These are phyloP conservation scores for Chaetoceros muelleri DNA, from an alignment of 108 stramenopile species.

Conservation along the genomic window DNA sequence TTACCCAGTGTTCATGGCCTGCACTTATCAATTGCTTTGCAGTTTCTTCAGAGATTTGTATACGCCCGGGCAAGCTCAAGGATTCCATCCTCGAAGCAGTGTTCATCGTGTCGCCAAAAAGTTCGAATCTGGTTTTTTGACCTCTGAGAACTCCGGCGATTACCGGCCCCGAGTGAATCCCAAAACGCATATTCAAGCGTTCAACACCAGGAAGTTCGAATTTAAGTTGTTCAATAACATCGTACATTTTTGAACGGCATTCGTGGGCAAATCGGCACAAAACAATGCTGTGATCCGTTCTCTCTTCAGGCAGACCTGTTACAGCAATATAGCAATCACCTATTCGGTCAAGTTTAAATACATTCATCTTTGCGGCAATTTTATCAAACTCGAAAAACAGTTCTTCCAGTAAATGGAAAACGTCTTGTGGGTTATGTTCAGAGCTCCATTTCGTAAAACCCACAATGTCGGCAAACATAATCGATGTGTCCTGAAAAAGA, in stretches of 20 bases:
- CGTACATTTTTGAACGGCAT: constrained; percentile 32
- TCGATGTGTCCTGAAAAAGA: constrained; percentile 48
- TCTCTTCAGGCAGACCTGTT: constrained; percentile 14
- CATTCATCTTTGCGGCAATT: constrained; percentile 24
- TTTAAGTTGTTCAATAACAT: constrained; percentile 12
- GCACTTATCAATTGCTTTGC: constrained; percentile 27
- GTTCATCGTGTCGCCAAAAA: constrained; percentile 71
- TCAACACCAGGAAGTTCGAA: constrained; percentile 19
- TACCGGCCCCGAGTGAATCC: constrained; percentile 47
- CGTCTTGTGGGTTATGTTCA: constrained; percentile 33
- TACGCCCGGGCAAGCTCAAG: constrained; percentile 25
- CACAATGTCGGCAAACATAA: constrained; percentile 59
- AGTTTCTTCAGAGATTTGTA: constrained; percentile 42
- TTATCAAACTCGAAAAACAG: constrained; percentile 46
- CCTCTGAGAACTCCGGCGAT: constrained; percentile 53
- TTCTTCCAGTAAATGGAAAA: constrained; percentile 45
- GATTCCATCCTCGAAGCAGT: constrained; percentile 50
- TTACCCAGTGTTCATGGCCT: constrained; percentile 39
- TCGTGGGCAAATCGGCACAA: constrained; percentile 37
- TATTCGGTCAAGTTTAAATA: constrained; percentile 42
- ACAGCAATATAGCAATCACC: constrained; percentile 61
- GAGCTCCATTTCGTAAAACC: constrained; percentile 45
- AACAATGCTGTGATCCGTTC: constrained; percentile 40
- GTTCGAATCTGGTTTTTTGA: constrained; percentile 40
- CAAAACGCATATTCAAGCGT: constrained; percentile 33